phyloP scores from a whole-genome alignment of 2,329 filamentous ascomycete species.

The Paraphaeosphaeria sporulosa region DNA sequence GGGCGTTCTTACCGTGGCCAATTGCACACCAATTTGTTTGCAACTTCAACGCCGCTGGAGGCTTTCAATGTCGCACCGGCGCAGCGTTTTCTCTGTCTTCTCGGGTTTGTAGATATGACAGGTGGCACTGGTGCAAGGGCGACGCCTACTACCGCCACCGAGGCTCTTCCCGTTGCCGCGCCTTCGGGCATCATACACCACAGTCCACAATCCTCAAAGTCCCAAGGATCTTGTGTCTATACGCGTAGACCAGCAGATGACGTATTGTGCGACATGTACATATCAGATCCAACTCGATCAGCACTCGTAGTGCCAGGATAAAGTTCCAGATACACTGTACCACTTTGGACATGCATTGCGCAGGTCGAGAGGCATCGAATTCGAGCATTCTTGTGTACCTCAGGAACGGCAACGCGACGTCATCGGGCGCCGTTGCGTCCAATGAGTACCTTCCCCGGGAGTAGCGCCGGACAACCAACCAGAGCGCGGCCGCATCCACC shows the following conservation, averaged over 20 bases:
- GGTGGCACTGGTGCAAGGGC: background rate
- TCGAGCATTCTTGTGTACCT: background rate
- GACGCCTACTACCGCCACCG: background rate
- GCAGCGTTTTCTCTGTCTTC: background rate
- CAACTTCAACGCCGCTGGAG: too few species aligned
- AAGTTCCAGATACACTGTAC: background rate
- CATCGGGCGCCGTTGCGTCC: background rate
- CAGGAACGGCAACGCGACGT: background rate
- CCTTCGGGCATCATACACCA: background rate
- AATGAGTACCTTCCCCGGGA: background rate
- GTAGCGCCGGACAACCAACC: background rate
- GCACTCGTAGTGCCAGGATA: background rate
- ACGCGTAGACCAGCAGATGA: background rate
- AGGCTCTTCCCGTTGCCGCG: background rate
- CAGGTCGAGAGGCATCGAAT: background rate
- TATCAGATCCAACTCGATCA: background rate
- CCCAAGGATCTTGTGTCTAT: background rate
- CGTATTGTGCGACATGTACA: background rate
- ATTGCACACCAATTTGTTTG: background rate
- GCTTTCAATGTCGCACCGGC: background rate
- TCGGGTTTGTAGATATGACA: background rate
- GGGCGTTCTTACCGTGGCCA: background rate
- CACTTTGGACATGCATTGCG: background rate
- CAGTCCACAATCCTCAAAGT: background rate
- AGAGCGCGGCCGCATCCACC: too few species aligned